These are phyloP conservation scores for Colletotrichum lini DNA, from an alignment of 2,329 filamentous ascomycete species.

Conservation along the genomic window DNA sequence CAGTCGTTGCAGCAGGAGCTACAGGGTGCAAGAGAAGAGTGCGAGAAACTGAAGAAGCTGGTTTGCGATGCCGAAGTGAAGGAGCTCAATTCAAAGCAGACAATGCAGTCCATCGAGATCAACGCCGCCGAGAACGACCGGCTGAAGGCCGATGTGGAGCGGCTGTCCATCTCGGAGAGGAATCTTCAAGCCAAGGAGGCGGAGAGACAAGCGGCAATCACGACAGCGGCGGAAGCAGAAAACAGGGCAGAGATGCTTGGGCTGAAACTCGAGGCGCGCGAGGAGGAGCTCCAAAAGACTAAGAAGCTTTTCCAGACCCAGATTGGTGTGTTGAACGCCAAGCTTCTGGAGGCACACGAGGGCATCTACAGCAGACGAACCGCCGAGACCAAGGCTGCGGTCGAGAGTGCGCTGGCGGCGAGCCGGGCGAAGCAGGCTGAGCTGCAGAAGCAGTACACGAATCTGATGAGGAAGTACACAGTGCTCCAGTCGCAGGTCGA, in stretches of 20 bases:
- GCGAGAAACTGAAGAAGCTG: slow-evolving; percentile 74
- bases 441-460: slow-evolving; percentile 65
- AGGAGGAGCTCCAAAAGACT: slow-evolving; percentile 62
- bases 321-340: slow-evolving; percentile 61
- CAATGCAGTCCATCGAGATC: slow-evolving; percentile 73
- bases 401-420: slow-evolving; percentile 64
- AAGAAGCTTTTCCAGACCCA: slow-evolving; percentile 63
- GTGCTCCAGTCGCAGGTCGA: slow-evolving; percentile 60
- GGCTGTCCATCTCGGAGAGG: slow-evolving; percentile 72
- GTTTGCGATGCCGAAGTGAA: slow-evolving; percentile 79
- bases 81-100: slow-evolving; percentile 75
- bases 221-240: slow-evolving; percentile 71
- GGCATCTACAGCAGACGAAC: slow-evolving; percentile 46
- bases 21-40: slow-evolving; percentile 70
- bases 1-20: slow-evolving; percentile 72
- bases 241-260: slow-evolving; percentile 71
- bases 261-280: slow-evolving; percentile 68
- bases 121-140: slow-evolving; percentile 72
- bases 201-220: slow-evolving; percentile 69
- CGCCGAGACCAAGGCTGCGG: slow-evolving; percentile 52
- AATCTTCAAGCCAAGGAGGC: slow-evolving; percentile 76
- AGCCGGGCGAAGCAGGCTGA: slow-evolving; percentile 68
- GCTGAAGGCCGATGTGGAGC: slow-evolving; percentile 71
- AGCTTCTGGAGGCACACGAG: slow-evolving; percentile 57
- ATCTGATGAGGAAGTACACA: slow-evolving; percentile 67